Evolutionary conservation across 129 eudicot genomes (phyloP).

Genomic region (Ambrosia artemisiifolia): DNA sequence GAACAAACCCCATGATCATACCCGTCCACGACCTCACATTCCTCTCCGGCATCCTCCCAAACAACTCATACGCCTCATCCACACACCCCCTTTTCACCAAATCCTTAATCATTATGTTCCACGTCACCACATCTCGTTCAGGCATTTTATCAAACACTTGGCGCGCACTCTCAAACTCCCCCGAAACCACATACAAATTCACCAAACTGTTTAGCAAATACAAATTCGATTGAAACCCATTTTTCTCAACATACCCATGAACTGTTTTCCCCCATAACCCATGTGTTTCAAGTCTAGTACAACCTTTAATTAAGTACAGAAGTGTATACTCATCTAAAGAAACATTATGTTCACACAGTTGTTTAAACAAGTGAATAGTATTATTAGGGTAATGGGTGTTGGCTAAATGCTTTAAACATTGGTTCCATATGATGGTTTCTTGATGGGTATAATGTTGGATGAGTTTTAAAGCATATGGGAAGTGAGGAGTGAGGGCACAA

Average conservation of each 20-base stretch:
- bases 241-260: slow-evolving; percentile 48
- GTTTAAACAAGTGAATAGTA: slow-evolving; percentile 42
- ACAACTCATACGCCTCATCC: slow-evolving; percentile 41
- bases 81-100: slow-evolving; percentile 42
- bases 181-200: slow-evolving; percentile 48
- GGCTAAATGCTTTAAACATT: slow-evolving; percentile 45
- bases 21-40: slow-evolving; percentile 45
- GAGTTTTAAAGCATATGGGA: slow-evolving; percentile 43
- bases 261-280: slow-evolving; percentile 37
- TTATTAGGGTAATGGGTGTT: slow-evolving; percentile 40
- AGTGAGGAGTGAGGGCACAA: slow-evolving; percentile 54
- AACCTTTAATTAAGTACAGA: slow-evolving; percentile 55
- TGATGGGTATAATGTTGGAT: slow-evolving; percentile 22
- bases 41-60: slow-evolving; percentile 37
- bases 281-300: slow-evolving; percentile 29
- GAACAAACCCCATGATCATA: slow-evolving; percentile 52
- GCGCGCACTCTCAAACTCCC: slow-evolving; percentile 33
- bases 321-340: slow-evolving; percentile 41
- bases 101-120: slow-evolving; percentile 73
- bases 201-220: slow-evolving; percentile 46
- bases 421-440: slow-evolving; percentile 39
- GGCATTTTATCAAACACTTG: slow-evolving; percentile 59
- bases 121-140: slow-evolving; percentile 56
- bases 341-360: slow-evolving; percentile 29
- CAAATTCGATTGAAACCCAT: slow-evolving; percentile 50